These are phyloP conservation scores for Ceratocystis cacaofunesta DNA, from an alignment of 2,329 filamentous ascomycete species.

Conservation along the genomic window DNA sequence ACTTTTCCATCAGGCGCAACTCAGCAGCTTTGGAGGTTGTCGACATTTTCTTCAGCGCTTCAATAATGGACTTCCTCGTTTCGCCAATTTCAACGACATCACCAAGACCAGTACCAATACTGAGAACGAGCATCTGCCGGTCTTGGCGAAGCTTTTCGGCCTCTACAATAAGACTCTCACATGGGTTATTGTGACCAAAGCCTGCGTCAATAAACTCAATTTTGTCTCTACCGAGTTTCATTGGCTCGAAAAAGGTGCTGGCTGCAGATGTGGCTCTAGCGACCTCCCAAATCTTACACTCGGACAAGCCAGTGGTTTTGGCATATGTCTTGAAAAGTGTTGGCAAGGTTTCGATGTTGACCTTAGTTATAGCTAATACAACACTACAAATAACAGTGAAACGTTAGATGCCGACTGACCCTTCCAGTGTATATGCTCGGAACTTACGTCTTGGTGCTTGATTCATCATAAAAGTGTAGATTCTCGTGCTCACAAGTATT, in stretches of 20 bases:
- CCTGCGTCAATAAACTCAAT: conserved; percentile 23
- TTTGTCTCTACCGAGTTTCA: conserved; percentile 20
- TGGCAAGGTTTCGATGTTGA: conserved; percentile 9
- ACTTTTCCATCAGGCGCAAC: conserved; percentile 14
- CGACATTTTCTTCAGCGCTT: background rate
- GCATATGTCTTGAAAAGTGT: conserved; percentile 22
- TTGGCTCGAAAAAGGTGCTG: conserved; percentile 23
- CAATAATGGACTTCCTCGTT: background rate
- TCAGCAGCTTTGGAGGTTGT: background rate
- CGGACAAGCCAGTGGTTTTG: conserved; percentile 16
- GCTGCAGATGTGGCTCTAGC: conserved; percentile 23
- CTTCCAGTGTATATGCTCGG: background rate
- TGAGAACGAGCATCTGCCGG: conserved; percentile 18
- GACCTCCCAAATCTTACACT: conserved; percentile 23
- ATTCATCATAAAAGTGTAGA: background rate
- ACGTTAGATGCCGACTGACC: background rate
- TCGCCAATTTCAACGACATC: conserved; percentile 18
- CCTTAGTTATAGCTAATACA: background rate
- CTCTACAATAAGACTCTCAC: conserved; percentile 22
- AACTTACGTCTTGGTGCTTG: background rate
- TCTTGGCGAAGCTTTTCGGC: conserved; percentile 17
- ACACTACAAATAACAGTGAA: background rate
- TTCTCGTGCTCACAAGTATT: background rate
- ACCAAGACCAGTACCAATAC: conserved; percentile 22
- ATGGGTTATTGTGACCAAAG: conserved; percentile 24